Conservation (phyloP, 176 grass and related monocot species). For the Raddia guianensis region DNA sequence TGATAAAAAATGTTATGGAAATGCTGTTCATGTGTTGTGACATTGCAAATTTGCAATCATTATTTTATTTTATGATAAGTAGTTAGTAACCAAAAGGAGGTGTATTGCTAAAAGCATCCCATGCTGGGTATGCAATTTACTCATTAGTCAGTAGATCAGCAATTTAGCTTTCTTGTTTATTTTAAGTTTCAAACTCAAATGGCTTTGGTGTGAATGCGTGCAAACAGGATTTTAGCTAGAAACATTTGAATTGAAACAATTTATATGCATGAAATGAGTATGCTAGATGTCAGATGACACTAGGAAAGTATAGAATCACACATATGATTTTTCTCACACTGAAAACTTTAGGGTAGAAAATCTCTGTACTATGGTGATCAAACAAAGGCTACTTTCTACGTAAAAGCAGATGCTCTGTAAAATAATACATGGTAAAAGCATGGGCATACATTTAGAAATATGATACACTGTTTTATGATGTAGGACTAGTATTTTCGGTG, state of each 20-base stretch:
- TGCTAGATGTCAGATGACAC: background rate
- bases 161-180: background rate
- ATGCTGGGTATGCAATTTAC: constrained; percentile 17
- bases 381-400: background rate
- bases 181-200: background rate
- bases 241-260: background rate
- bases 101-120: background rate
- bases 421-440: background rate
- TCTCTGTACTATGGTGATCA: background rate
- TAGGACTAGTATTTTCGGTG: background rate
- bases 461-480: constrained; percentile 5
- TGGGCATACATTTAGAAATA: background rate
- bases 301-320: constrained; percentile 2
- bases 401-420: background rate
- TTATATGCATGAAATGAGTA: constrained; percentile 11
- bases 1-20: constrained; percentile 2
- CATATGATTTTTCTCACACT: background rate
- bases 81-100: background rate
- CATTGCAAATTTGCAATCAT: background rate
- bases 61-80: background rate
- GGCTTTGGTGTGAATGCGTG: background rate
- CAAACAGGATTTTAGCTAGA: background rate
- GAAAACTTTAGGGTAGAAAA: background rate
- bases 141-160: background rate
- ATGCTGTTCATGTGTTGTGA: constrained; percentile 7